Percentiles rank a stretch among this genome's conserved stretches.
Conservation (phyloP, 1,139 yeast genomes). For the Pichia sp. region DNA sequence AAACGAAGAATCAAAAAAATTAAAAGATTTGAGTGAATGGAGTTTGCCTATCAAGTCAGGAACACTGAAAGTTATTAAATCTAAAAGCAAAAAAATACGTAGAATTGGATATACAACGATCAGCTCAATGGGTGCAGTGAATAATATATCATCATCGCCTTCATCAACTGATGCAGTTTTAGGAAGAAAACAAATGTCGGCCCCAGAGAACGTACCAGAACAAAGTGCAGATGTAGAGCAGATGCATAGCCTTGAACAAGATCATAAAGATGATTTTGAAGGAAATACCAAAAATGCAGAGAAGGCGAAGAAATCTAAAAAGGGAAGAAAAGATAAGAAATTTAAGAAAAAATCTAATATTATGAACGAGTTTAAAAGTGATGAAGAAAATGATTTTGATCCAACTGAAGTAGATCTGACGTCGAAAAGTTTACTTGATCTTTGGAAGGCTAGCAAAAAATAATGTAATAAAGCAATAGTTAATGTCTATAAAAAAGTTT, state of each 20-base stretch:
- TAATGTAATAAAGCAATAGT: not conserved
- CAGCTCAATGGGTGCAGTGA: constrained; percentile 7
- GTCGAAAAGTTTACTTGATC: constrained; percentile 11
- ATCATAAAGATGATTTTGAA: not conserved
- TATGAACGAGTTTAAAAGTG: constrained; percentile 6
- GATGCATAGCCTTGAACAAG: not conserved
- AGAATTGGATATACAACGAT: constrained; percentile 43
- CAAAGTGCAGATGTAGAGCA: not conserved
- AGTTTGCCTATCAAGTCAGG: constrained; percentile 35
- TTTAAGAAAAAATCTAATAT: constrained; percentile 17
- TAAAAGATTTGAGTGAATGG: constrained; percentile 62
- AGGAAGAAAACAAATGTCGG: constrained; percentile 27
- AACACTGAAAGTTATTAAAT: constrained; percentile 22
- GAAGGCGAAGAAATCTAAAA: constrained; percentile 21
- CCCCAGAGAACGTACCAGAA: not conserved
- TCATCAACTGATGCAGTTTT: constrained; percentile 7
- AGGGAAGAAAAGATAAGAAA: constrained; percentile 13
- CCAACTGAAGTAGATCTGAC: constrained; percentile 11
- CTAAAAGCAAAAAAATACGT: constrained; percentile 29
- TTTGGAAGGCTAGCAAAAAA: constrained; percentile 17
- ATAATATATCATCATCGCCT: not conserved
- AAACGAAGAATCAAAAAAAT: constrained; percentile 32
- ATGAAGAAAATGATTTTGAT: constrained; percentile 8
- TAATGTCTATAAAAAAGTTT: too few species aligned
- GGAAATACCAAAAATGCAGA: constrained; percentile 1